Conservation (phyloP, 306 rosid species). For the Crataegus laevigata region DNA sequence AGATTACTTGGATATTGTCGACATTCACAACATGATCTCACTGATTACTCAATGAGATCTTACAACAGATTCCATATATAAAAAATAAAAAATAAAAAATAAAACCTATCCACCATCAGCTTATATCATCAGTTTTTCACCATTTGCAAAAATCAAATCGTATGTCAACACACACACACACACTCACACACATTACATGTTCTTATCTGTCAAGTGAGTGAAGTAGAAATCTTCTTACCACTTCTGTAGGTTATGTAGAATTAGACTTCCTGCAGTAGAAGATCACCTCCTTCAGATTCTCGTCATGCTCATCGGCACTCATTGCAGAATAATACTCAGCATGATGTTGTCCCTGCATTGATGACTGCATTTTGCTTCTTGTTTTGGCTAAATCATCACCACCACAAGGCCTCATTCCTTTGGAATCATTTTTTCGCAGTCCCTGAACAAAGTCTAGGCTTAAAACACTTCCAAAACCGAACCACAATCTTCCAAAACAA, state of each 20-base stretch:
- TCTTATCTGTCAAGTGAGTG: background rate
- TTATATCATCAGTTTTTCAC: background rate
- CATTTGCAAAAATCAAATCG: background rate
- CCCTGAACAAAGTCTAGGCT: background rate
- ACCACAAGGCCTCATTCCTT: background rate
- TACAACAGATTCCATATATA: background rate
- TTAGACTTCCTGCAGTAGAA: conserved; percentile 12
- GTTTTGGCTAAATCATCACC: background rate
- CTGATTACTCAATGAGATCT: too few relatives aligned
- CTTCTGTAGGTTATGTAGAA: background rate
- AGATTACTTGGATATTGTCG: too few relatives aligned
- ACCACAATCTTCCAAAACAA: background rate
- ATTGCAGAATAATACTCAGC: background rate
- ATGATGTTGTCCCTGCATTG: background rate
- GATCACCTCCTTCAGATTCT: conserved; percentile 9
- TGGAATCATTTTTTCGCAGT: background rate
- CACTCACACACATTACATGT: background rate
- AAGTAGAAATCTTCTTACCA: background rate
- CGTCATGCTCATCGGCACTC: background rate
- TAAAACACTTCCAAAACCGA: conserved; percentile 8
- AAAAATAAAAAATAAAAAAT: too few relatives aligned
- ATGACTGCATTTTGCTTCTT: background rate
- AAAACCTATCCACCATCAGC: background rate
- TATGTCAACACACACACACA: too few relatives aligned
- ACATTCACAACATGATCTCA: too few relatives aligned